A percentile compares a stretch with the other conserved stretches of the same genome.
Evolutionary conservation across 1,284 basidiomycete genomes (phyloP).

Genomic region (Cystobasidium pallidum): DNA sequence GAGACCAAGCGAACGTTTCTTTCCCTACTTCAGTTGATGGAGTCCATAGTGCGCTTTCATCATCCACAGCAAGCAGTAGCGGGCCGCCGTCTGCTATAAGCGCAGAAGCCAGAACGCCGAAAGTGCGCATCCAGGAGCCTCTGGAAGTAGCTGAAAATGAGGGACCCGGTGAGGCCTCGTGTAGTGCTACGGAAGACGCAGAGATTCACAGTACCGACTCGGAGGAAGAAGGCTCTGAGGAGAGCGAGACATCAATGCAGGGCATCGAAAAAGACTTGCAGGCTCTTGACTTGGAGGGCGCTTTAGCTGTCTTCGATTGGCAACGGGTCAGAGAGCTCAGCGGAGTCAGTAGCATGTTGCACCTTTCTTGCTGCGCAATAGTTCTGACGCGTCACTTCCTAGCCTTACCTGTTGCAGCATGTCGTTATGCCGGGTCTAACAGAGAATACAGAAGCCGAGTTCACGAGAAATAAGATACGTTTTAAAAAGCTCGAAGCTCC

Average conservation of each 20-base stretch:
- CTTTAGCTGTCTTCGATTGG: constrained; percentile 27
- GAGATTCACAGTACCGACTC: constrained; percentile 3
- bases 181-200: background rate
- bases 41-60: background rate
- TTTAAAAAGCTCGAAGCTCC: constrained; percentile 43
- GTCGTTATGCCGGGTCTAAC: background rate
- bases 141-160: background rate
- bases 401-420: constrained; percentile 39
- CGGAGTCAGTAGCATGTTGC: constrained; percentile 8
- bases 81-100: constrained; percentile 3
- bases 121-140: constrained; percentile 25
- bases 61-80: background rate
- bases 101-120: constrained; percentile 1
- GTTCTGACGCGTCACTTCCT: background rate
- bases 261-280: constrained; percentile 22
- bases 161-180: background rate
- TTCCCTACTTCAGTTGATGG: constrained; percentile 3
- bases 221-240: background rate
- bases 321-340: background rate
- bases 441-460: constrained; percentile 14
- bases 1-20: background rate
- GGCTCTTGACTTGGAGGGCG: constrained; percentile 5
- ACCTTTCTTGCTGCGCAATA: background rate
- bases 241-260: constrained; percentile 1
- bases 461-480: constrained; percentile 21